Evolutionary conservation across 2,329 filamentous ascomycete species (phyloP).

Genomic region (Cercospora janseana): DNA sequence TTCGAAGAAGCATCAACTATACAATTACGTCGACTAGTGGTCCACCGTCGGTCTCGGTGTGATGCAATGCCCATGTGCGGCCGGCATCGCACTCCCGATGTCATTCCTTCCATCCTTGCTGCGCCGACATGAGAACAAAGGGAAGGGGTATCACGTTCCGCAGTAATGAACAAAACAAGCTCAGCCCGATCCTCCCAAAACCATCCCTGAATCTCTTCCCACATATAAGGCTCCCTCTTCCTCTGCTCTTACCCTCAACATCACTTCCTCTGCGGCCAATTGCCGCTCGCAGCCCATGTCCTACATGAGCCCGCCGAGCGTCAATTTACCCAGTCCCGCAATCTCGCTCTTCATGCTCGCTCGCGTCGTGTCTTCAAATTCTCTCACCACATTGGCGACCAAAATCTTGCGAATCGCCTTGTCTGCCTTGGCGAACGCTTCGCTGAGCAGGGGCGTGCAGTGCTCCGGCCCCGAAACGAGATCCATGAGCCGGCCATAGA

Average conservation of each 20-base stretch:
- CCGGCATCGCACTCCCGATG: background rate
- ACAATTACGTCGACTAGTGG: no score
- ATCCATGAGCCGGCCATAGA: slow-evolving; percentile 74
- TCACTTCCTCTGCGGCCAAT: background rate
- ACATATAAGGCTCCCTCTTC: no score
- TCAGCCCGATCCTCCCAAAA: no score
- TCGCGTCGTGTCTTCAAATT: slow-evolving; percentile 87
- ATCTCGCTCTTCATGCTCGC: slow-evolving; percentile 75
- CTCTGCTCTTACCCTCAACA: background rate
- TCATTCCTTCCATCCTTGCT: background rate
- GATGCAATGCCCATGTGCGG: no score
- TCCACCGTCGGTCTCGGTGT: no score
- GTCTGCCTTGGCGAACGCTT: slow-evolving; percentile 89
- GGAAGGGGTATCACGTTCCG: slow-evolving; percentile 1
- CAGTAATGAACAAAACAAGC: no score
- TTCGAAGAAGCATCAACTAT: no score
- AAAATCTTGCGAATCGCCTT: slow-evolving; percentile 83
- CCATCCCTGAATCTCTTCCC: background rate
- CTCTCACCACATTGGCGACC: slow-evolving; percentile 78
- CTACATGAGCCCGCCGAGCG: slow-evolving; percentile 79
- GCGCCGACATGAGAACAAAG: no score
- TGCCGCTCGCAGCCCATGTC: slow-evolving; percentile 19
- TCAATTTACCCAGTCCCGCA: slow-evolving; percentile 80
- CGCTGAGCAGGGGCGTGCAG: slow-evolving; percentile 65
- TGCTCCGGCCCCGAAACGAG: slow-evolving; percentile 73